Conservation (phyloP, 1,284 basidiomycete species). For the Rhizoctonia solani region DNA sequence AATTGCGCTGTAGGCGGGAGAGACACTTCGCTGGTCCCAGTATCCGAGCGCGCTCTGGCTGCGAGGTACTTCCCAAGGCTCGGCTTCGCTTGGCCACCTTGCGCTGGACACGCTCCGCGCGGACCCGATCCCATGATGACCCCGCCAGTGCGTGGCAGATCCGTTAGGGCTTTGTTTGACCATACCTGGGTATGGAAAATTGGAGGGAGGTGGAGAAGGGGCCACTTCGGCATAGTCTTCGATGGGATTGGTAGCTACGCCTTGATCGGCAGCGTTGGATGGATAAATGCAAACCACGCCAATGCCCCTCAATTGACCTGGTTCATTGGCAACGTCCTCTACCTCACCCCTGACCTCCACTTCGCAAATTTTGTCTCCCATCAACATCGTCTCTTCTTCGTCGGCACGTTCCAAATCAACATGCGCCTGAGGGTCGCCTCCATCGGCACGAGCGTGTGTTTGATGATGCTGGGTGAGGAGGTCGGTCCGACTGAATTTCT, state of each 20-base stretch:
- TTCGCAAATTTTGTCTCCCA: slow-evolving; percentile 33
- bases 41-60: slow-evolving; percentile 29
- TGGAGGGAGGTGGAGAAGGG: slow-evolving; percentile 9
- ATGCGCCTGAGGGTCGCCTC: background rate
- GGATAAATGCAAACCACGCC: slow-evolving; percentile 30
- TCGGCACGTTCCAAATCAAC: slow-evolving; percentile 13
- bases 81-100: slow-evolving; percentile 7
- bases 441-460: slow-evolving; percentile 61
- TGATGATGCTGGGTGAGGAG: slow-evolving; percentile 82
- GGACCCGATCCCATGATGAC: slow-evolving; percentile 3
- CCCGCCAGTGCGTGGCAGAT: slow-evolving; percentile 4
- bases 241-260: background rate
- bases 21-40: slow-evolving; percentile 31
- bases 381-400: slow-evolving; percentile 26
- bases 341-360: slow-evolving; percentile 26
- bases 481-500: slow-evolving; percentile 82
- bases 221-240: slow-evolving; percentile 20
- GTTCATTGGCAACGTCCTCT: slow-evolving; percentile 24
- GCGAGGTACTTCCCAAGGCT: slow-evolving; percentile 22
- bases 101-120: slow-evolving; percentile 6
- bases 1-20: slow-evolving; percentile 23
- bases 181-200: slow-evolving; percentile 26
- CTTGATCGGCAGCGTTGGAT: slow-evolving; percentile 3
- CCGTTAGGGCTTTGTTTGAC: slow-evolving; percentile 15
- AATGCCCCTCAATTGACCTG: slow-evolving; percentile 17